These are phyloP conservation scores for Aschersonia sp. DNA, from an alignment of 2,329 filamentous ascomycete genomes.

Conservation along the genomic window DNA sequence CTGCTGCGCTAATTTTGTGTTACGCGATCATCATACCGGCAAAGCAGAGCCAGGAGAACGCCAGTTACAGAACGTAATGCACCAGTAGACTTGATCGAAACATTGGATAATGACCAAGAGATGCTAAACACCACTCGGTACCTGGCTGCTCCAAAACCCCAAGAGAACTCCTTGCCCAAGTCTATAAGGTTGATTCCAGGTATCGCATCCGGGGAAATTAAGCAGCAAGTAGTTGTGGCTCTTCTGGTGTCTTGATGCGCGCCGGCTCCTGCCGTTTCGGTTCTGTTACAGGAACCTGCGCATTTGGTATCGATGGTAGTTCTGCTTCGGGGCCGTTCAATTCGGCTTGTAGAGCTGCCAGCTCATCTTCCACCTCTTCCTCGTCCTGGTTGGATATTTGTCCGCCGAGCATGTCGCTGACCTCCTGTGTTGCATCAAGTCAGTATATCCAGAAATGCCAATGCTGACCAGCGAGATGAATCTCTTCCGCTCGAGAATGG, in stretches of 20 bases:
- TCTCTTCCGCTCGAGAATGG: too few species aligned
- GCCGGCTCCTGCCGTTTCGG: neutral
- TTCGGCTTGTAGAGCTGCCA: constrained; percentile 58
- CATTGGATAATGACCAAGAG: too few species aligned
- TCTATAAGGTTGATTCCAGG: too few species aligned
- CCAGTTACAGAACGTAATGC: too few species aligned
- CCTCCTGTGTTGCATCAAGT: constrained; percentile 43
- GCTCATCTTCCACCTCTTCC: constrained; percentile 92
- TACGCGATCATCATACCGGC: too few species aligned
- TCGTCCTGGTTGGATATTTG: constrained; percentile 90
- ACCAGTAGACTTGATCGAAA: too few species aligned
- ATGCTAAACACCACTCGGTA: too few species aligned
- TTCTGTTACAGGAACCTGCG: constrained; percentile 14
- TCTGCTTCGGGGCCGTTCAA: constrained; percentile 11
- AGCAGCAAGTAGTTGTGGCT: constrained; percentile 26
- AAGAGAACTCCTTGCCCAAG: too few species aligned
- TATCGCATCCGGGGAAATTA: constrained; percentile 1
- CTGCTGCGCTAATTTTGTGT: too few species aligned
- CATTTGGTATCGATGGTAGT: constrained; percentile 18
- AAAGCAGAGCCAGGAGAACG: too few species aligned
- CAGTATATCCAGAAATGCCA: constrained; percentile 1
- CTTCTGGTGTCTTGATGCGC: constrained; percentile 9
- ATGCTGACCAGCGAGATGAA: too few species aligned
- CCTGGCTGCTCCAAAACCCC: too few species aligned
- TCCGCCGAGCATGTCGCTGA: constrained; percentile 79